phyloP scores from a whole-genome alignment of 352 stramenopile genomes.

The Pythium phragmiticola region DNA sequence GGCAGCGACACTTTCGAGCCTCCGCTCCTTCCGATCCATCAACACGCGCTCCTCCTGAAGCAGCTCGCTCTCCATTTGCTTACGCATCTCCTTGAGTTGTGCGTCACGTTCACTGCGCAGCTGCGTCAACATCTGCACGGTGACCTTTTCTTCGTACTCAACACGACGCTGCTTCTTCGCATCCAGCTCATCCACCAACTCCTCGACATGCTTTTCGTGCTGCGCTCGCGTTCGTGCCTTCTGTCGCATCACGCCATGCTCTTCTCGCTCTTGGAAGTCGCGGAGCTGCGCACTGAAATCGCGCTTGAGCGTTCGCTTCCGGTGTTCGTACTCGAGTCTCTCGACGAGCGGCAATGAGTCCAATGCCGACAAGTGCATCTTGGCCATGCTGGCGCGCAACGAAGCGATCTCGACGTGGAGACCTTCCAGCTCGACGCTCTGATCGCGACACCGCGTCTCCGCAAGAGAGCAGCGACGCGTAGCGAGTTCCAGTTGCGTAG shows the following conservation, averaged over 20 bases:
- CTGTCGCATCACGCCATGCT: constrained; percentile 55
- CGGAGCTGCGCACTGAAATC: constrained; percentile 65
- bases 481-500: constrained; percentile 35
- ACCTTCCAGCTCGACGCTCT: constrained; percentile 22
- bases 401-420: constrained; percentile 35
- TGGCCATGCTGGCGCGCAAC: constrained; percentile 26
- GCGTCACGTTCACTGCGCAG: constrained; percentile 52
- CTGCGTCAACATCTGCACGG: constrained; percentile 47
- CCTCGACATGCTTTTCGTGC: constrained; percentile 63
- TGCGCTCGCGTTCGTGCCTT: constrained; percentile 66
- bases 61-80: constrained; percentile 48
- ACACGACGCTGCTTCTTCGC: constrained; percentile 49
- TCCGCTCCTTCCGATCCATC: constrained; percentile 40
- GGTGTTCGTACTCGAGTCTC: constrained; percentile 59
- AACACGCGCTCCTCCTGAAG: constrained; percentile 48
- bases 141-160: constrained; percentile 59
- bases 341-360: constrained; percentile 30
- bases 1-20: constrained; percentile 40
- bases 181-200: constrained; percentile 60
- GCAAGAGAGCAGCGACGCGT: constrained; percentile 27
- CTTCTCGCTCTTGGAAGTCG: constrained; percentile 70
- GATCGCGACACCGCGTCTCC: constrained; percentile 23
- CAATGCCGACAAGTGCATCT: constrained; percentile 35
- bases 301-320: constrained; percentile 58
- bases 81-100: constrained; percentile 45